phyloP scores from a whole-genome alignment of 257 asterid genomes.

The Gentiana macrophylla region DNA sequence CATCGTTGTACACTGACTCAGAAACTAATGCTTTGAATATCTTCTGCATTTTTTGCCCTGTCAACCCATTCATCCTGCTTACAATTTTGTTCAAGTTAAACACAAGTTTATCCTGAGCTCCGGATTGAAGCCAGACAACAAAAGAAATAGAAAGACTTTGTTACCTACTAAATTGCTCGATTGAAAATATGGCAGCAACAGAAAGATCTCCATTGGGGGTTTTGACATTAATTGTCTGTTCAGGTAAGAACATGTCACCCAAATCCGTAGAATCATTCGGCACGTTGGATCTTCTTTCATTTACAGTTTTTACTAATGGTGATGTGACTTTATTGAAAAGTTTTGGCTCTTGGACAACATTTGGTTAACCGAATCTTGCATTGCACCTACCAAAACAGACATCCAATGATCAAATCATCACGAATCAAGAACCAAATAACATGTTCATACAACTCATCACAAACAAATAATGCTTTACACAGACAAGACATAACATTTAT shows the following conservation, averaged over 20 bases:
- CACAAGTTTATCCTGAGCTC: too few relatives aligned
- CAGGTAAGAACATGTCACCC: conserved; percentile 57
- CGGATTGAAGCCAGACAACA: too few relatives aligned
- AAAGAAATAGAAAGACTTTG: not conserved
- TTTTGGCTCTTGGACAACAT: conserved; percentile 79
- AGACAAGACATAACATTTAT: too few relatives aligned
- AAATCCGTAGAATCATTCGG: conserved; percentile 34
- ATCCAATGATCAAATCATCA: not conserved
- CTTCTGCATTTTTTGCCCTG: conserved; percentile 84
- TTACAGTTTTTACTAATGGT: conserved; percentile 62
- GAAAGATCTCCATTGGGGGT: conserved; percentile 74
- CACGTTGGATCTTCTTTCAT: conserved; percentile 38
- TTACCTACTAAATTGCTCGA: conserved; percentile 98
- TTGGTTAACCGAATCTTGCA: conserved; percentile 70
- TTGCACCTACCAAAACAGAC: conserved; percentile 37
- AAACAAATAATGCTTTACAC: too few relatives aligned
- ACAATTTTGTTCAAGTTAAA: too few relatives aligned
- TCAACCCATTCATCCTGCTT: conserved; percentile 95
- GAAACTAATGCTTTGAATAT: conserved; percentile 76
- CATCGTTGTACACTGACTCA: conserved; percentile 50
- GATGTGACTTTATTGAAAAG: conserved; percentile 63
- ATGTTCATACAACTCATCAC: not conserved
- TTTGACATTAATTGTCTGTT: conserved; percentile 61
- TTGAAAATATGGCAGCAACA: conserved; percentile 71
- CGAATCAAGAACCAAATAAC: not conserved